Evolutionary conservation across 768 basidiomycete species (phyloP), one percentile per base, ranked within the genome.

Genomic region (Neoboletus subvelutipes): DNA sequence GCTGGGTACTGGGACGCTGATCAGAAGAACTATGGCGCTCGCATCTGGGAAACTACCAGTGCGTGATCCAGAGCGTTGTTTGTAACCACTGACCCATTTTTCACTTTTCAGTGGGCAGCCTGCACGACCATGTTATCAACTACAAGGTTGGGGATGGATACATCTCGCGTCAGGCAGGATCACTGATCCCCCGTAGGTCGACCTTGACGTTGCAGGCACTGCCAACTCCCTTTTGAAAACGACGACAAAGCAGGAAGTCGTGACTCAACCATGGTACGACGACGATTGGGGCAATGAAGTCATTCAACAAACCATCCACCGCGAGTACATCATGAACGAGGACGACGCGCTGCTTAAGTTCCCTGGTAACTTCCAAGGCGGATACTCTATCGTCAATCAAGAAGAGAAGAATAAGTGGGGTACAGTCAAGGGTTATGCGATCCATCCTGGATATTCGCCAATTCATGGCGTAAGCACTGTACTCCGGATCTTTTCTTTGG

Each of bases 61-160:
- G 36, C 50, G 81, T 73, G 5, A 7, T 22, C 24, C 45, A 24
- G 22, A 31, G 2, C 26, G 20, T 50, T 24, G 11, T 48, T 31
- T 20, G 28, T 12, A 11, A 9, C 9, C 11, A 20, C 34, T 56
- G 24, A 56, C 37, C 17, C 17, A 17, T 48, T 26, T 22, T 24
- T 20, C 8, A 9, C n/a, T 9, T 55, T 34, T 6, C 42, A 83
- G 82, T 86, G 83, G 86, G 86, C 12, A 84, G 79, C 39, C 67
- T 87, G 12, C 86, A 87, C 57, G 85, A 88, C 65, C 85, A 86
- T 61, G 79, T 87, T 34, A 82, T 88, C 65, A 85, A 85, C 66
- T 84, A 76, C 70, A 83, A 82, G 69, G 80, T 76, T n/a, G 11
- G 57, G 26, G 13, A 43, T 22, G 22, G 8, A 39, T 47, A 40